phyloP scores from a whole-genome alignment of 306 rosid species.

The Begonia peltatifolia region DNA sequence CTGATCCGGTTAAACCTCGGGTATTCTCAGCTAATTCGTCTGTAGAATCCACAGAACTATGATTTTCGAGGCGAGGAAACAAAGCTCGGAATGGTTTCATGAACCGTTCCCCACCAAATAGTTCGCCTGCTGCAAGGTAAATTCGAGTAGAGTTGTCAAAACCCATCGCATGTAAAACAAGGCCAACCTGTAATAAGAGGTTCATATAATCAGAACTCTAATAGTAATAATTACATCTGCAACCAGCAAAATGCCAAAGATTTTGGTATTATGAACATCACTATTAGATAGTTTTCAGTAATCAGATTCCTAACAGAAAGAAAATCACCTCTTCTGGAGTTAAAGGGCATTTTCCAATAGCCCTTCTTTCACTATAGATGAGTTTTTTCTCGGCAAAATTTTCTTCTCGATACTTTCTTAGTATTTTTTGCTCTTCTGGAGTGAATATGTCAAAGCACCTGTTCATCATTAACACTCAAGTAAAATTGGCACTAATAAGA shows the following conservation, averaged over 20 bases:
- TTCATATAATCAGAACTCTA: neutral
- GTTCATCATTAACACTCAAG: conserved; percentile 15
- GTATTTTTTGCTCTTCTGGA: conserved; percentile 52
- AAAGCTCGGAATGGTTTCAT: conserved; percentile 72
- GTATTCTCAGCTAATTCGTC: conserved; percentile 68
- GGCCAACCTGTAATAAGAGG: conserved; percentile 57
- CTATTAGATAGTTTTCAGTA: neutral
- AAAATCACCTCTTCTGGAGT: conserved; percentile 90
- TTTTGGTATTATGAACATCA: neutral
- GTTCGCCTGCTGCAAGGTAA: conserved; percentile 68
- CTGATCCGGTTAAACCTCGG: conserved; percentile 86
- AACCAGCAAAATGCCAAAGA: neutral
- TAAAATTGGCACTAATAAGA: no score
- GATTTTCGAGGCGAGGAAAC: conserved; percentile 78
- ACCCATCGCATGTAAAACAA: conserved; percentile 47
- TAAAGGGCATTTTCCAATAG: conserved; percentile 94
- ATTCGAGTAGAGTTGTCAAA: conserved; percentile 43
- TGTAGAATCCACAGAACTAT: conserved; percentile 56
- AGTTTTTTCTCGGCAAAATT: conserved; percentile 85
- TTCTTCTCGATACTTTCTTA: conserved; percentile 65
- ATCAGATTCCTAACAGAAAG: conserved; percentile 6
- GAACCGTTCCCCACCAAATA: conserved; percentile 85
- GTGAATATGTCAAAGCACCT: conserved; percentile 84
- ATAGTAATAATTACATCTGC: no score
- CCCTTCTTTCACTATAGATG: conserved; percentile 71